Conservation (phyloP, 345 rosid species). For the Ceriops tagal region DNA sequence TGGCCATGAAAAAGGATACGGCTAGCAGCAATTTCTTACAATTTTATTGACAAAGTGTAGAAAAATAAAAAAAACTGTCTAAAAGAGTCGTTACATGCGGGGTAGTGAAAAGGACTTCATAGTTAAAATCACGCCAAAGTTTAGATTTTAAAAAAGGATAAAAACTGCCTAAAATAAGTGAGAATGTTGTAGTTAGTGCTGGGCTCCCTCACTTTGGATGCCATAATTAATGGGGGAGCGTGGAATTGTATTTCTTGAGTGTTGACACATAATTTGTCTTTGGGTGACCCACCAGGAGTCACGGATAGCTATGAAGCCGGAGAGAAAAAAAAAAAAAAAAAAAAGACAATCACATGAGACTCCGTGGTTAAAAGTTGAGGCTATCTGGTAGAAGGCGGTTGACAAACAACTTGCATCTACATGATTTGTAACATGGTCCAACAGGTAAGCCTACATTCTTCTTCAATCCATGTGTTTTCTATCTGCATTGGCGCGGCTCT, state of each 20-base stretch:
- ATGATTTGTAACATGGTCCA: slow-evolving; percentile 11
- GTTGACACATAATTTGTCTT: slow-evolving; percentile 19
- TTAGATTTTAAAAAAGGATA: neutral
- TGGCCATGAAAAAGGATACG: neutral
- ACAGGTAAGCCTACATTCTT: neutral
- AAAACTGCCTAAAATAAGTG: slow-evolving; percentile 22
- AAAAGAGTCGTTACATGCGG: neutral
- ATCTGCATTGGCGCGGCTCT: slow-evolving; percentile 17
- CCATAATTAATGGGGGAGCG: slow-evolving; percentile 35
- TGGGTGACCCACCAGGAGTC: slow-evolving; percentile 23
- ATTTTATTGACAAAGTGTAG: too few relatives aligned
- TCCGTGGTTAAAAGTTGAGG: neutral
- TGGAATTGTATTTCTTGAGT: neutral
- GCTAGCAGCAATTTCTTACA: neutral
- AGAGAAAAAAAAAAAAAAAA: neutral
- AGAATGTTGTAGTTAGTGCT: neutral
- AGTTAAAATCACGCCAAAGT: slow-evolving; percentile 5
- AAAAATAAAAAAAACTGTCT: neutral
- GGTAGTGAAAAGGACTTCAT: neutral
- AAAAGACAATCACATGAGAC: slow-evolving; percentile 21
- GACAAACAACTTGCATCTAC: slow-evolving; percentile 5
- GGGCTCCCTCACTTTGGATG: slow-evolving; percentile 23
- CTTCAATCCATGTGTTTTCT: slow-evolving; percentile 20
- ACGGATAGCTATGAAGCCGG: slow-evolving; percentile 23
- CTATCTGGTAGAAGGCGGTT: neutral